These are phyloP conservation scores for Xylaria castorea DNA, from an alignment of 495 filamentous ascomycete genomes.

Conservation along the genomic window DNA sequence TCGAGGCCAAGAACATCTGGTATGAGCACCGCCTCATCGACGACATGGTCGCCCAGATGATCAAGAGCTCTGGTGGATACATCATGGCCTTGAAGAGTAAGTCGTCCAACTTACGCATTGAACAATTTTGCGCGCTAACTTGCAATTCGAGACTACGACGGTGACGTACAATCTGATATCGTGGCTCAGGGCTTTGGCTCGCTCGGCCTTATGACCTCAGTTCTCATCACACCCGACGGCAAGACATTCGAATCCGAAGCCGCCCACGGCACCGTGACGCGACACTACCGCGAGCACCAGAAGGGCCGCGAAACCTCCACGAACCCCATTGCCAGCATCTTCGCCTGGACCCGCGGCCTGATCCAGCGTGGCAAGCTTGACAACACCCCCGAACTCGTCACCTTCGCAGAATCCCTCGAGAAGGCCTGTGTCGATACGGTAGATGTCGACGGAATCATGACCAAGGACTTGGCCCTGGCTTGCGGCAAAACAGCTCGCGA, in stretches of 20 bases:
- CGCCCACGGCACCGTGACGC: conserved; percentile 96
- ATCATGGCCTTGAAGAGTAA: conserved; percentile 97
- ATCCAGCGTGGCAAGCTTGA: conserved; percentile 90
- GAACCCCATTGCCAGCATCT: conserved; percentile 98
- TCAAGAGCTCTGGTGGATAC: conserved; percentile 94
- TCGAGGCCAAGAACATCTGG: conserved; percentile 93
- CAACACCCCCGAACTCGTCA: conserved; percentile 82
- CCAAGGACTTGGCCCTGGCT: conserved; percentile 93
- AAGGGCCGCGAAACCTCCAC: conserved; percentile 96
- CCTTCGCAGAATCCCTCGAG: conserved; percentile 91
- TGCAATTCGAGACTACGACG: conserved; percentile 80
- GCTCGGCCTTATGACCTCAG: conserved; percentile 96
- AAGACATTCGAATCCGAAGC: conserved; percentile 97
- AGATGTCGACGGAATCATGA: conserved; percentile 94
- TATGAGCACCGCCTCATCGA: conserved; percentile 99
- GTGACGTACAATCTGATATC: conserved; percentile 98
- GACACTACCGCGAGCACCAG: conserved; percentile 98
- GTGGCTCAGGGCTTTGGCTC: conserved; percentile 98
- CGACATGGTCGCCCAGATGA: conserved; percentile 99
- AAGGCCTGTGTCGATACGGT: conserved; percentile 94
- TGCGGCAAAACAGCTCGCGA: conserved; percentile 82
- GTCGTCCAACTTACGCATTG: conserved; percentile 37
- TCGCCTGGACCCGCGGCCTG: conserved; percentile 97
- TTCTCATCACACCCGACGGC: conserved; percentile 93
- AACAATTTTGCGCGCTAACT: conserved; percentile 14